These are phyloP conservation scores for Zygosaccharomyces rouxii DNA, from an alignment of 805 yeast species.

Conservation along the genomic window DNA sequence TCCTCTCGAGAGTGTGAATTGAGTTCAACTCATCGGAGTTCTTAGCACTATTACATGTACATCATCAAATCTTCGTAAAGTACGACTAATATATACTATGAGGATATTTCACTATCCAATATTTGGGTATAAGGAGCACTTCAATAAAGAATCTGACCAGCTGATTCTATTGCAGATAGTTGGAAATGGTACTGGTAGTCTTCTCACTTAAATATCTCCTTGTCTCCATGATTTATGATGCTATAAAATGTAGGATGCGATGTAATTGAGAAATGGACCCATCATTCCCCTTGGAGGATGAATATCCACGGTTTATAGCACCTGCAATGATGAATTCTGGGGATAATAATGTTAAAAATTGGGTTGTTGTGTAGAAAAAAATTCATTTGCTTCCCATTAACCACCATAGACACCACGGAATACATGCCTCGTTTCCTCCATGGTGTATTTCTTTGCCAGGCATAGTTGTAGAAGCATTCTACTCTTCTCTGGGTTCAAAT, in stretches of 20 bases:
- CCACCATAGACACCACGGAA: slow-evolving; percentile 56
- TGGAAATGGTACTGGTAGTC: not conserved
- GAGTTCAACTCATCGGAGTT: not conserved
- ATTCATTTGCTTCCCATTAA: slow-evolving; percentile 13
- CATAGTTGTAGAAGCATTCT: slow-evolving; percentile 56
- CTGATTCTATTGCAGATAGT: not conserved
- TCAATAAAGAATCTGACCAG: not conserved
- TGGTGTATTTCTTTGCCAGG: slow-evolving; percentile 39
- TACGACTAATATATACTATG: not conserved
- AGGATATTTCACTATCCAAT: not conserved
- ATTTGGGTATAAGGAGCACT: not conserved
- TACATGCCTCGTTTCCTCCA: slow-evolving; percentile 40
- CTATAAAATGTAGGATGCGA: not conserved
- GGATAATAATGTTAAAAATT: not conserved
- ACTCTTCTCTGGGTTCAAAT: slow-evolving; percentile 60
- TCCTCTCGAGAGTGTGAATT: not conserved
- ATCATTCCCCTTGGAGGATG: not conserved
- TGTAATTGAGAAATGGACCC: too few species aligned
- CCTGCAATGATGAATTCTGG: not conserved
- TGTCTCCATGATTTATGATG: not conserved
- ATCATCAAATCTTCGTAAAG: not conserved
- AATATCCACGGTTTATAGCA: not conserved
- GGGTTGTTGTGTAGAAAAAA: not conserved
- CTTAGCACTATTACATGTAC: not conserved
- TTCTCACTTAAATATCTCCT: not conserved